Evolutionary conservation across 2,329 filamentous ascomycete species (phyloP).

Genomic region (Penicillium sp.): DNA sequence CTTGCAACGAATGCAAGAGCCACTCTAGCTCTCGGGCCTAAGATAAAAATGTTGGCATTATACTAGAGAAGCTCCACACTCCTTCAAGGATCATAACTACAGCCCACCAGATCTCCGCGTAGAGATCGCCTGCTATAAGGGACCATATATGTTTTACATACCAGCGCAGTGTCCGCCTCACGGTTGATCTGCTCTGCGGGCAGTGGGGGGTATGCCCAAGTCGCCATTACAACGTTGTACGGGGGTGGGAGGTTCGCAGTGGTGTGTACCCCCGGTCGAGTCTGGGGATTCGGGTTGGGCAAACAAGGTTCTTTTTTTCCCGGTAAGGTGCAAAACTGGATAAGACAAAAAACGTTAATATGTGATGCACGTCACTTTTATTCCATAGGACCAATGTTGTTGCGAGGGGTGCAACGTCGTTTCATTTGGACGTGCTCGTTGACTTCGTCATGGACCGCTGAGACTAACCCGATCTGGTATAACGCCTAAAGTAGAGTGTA

Average conservation of each 20-base stretch:
- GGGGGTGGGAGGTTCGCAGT: background rate
- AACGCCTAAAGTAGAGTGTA: constrained; percentile 12
- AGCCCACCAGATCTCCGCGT: background rate
- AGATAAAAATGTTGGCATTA: constrained; percentile 10
- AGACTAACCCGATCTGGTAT: constrained; percentile 20
- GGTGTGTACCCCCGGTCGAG: background rate
- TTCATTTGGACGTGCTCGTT: constrained; percentile 10
- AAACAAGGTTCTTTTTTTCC: background rate
- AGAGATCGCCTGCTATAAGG: background rate
- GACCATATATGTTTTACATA: constrained; percentile 29
- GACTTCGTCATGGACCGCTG: constrained; percentile 33
- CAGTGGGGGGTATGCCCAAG: constrained; percentile 60
- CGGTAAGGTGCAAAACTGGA: constrained; percentile 2
- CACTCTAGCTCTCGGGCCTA: constrained; percentile 61
- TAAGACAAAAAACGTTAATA: constrained; percentile 17
- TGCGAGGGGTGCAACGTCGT: constrained; percentile 30
- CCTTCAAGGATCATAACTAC: background rate
- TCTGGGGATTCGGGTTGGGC: background rate
- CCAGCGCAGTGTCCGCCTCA: constrained; percentile 55
- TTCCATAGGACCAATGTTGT: constrained; percentile 1
- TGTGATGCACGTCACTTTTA: constrained; percentile 25
- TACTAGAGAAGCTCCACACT: constrained; percentile 14
- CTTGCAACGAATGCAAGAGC: constrained; percentile 60
- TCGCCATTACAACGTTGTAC: constrained; percentile 50
- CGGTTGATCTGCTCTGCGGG: constrained; percentile 49